Evolutionary conservation across 805 yeast genomes (phyloP), one percentile per base, ranked within the genome.

Genomic region (Jamesozyma gamospora): DNA sequence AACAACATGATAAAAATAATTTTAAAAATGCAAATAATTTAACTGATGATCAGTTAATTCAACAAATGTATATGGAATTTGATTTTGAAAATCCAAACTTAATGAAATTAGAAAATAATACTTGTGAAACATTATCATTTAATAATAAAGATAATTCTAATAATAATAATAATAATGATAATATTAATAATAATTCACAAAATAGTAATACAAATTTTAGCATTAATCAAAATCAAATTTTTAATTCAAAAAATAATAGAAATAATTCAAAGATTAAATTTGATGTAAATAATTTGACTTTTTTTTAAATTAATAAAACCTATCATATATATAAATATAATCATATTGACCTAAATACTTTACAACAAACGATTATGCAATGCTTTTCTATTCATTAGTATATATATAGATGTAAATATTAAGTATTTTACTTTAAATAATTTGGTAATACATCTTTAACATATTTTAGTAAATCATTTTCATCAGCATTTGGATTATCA

Each of bases 401-500:
- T 31, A 31, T 17, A 18, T 31, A 17, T 16, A 9, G 17, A 5
- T 15, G 32, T 14, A 11, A 29, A 6, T 21, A 21, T 8, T 21
- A 6, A 6, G 24, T 6, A 21, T 8, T 28, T 45, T 29, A 28
- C 8, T 34, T 36, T 13, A 47, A 24, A 38, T 48, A 47, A 10
- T 47, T 47, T 34, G 55, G 54, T 8, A 61, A 33, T 16, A 55
- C 50, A 1, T 44, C 35, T 41, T 55, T 57, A 14, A 64, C 45
- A 45, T 49, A 72, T 13, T 63, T 70, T 32, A 79, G 43, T 54
- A 86, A 71, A 19, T 82, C 82, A 1, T 71, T 75, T 36, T 63
- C 65, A 0, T 69, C 56, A 8, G 69, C 69, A 0, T 51, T 54
- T 0, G 94, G 94, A 50, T 86, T 60, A 46, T 80, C 87, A 40